Base-by-base conservation (phyloP, 345 rosid genomes). In the Eucalyptus polyanthemos region DNA sequence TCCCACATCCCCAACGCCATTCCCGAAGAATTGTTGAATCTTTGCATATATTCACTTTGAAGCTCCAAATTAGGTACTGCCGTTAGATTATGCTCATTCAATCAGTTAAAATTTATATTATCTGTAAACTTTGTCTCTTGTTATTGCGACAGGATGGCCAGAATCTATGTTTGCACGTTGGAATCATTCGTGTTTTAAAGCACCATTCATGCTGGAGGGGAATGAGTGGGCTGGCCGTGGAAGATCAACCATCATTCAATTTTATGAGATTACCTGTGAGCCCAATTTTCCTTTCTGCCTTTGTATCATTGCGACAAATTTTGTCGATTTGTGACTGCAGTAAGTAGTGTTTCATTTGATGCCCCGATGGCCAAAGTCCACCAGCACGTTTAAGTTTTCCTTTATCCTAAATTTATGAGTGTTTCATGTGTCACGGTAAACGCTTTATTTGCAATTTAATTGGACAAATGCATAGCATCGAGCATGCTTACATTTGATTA, bases 1-100 rank as follows among this genome's bases (percentile, higher is more conserved):
- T 91, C 98, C 97, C 89, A 90, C 97, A 24, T 92, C 97, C 53
- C 97, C 95, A 25, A 91, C 90, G 37, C 95, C 96, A 27, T 92
- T 92, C 80, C 91, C 88, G 6, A 89, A 31, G 88, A 92, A 90
- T 76, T 91, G 86, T 76, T 47, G 72, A 89, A 53, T 50, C 37
- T 76, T 40, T 25, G 27, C 83, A 40, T 50, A 17, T 15, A 62
- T 45, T 27, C 42, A 50, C 76, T n/a, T 49, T 21, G 12, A 31
- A 51, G 31, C 11, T 87, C 60, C 69, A 86, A 56, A 42, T 29
- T 24, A 50, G 88, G 88, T 22, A 62, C 15, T 67, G 47, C 47
- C 24, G 47, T 21, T 76, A 40, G 47, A 76, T 76, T 40, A 76
- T 40, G 83, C 83, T 76, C 29, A 76, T 76, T 76, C 83, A 76